phyloP scores from a whole-genome alignment of 192 early-diverging fungal species.

The Fimicolochytrium jonesii region DNA sequence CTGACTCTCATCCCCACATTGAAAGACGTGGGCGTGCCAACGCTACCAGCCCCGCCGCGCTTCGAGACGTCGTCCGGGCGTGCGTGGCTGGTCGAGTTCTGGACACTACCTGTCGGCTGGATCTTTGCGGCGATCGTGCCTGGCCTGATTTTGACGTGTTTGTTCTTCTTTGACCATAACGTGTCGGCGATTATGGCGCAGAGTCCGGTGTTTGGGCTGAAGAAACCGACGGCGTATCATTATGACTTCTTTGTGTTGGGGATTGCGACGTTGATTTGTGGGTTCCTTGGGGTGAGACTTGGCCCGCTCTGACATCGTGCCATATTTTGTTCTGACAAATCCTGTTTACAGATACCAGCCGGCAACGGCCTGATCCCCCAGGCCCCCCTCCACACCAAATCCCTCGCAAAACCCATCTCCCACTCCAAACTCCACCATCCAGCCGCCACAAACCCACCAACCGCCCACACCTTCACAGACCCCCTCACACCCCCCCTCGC shows the following conservation, averaged over 20 bases:
- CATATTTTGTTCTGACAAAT: too few species aligned
- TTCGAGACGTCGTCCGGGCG: too few species aligned
- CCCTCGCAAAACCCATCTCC: constrained; percentile 7
- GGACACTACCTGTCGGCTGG: not conserved
- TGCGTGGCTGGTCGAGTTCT: constrained; percentile 10
- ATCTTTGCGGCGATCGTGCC: constrained; percentile 18
- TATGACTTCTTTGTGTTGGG: constrained; percentile 26
- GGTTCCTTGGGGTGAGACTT: constrained; percentile 16
- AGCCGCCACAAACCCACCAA: too few species aligned
- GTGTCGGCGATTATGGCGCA: constrained; percentile 22
- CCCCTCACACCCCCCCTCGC: too few species aligned
- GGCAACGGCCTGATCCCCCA: constrained; percentile 27
- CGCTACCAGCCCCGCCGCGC: too few species aligned
- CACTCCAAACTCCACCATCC: not conserved
- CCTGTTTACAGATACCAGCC: too few species aligned
- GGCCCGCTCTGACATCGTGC: too few species aligned
- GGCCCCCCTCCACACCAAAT: constrained; percentile 20
- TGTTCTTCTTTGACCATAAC: constrained; percentile 29
- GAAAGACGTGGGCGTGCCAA: too few species aligned
- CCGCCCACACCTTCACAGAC: too few species aligned
- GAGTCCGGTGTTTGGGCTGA: too few species aligned
- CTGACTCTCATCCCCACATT: too few species aligned
- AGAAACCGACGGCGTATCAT: constrained; percentile 25
- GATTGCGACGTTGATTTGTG: constrained; percentile 14
- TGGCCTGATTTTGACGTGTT: constrained; percentile 12